Base-by-base conservation (phyloP, 257 asterid species). In the Solanum peruvianum region DNA sequence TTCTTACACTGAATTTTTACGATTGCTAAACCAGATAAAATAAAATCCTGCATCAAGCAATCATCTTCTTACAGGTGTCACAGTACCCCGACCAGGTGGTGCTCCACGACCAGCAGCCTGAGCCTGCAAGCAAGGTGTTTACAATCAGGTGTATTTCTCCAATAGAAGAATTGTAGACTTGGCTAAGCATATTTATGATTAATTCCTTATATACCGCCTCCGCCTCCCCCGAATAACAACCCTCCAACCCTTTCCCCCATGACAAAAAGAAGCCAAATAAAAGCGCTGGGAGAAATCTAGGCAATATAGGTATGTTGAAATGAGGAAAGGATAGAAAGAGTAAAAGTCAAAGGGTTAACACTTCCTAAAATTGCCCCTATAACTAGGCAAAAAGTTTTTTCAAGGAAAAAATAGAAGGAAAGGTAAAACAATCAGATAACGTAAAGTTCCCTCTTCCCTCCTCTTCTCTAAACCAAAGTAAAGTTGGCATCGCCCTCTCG, bases 91-190 rank as follows among this genome's bases (percentile, higher is more conserved):
- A 78, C 99, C 98, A 52, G 98, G 98, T 31, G 96, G 84, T 64
- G 90, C 97, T 49, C 98, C 99, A 87, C 98, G 98, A 49, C 99
- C 98, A 84, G 95, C 93, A 90, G 95, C 97, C 89, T 95, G 98
- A 86, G 97, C 99, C 99, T 97, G 94, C 86, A 88, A 76, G 87
- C 44, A 80, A 44, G 71, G 71, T 85, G 87, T 58, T 82, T 37
- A n/a, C 33, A 41, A 67, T 87, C 86, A 91, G 87, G 87, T 29
- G 47, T 52, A n/a, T 71, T 62, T 85, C 20, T 23, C 80, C 41
- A 42, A 35, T 9, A 33, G 45, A 67, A 73, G 33, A 18, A 13
- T 47, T 80, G 44, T 31, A 6, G 18, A 16, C 67, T 47, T 10
- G 67, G 82, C 9, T 9, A 9, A 9, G 18, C 42, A 27, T 29